phyloP scores from a whole-genome alignment of 768 basidiomycete genomes.

The Hericium coralloides region DNA sequence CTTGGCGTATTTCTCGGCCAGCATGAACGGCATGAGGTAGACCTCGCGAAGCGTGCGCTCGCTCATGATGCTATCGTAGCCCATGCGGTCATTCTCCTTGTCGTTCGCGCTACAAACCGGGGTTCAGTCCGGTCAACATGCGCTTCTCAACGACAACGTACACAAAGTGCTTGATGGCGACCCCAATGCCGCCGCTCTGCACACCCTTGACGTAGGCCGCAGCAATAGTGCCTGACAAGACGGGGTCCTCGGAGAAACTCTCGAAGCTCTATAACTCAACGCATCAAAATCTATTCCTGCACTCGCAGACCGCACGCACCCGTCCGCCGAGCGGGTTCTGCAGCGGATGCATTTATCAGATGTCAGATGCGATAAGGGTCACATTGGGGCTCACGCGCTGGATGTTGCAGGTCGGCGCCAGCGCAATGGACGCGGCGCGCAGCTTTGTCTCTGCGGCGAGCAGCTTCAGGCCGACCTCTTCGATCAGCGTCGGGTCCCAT shows the following conservation, averaged over 20 bases:
- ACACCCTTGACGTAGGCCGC: constrained; percentile 71
- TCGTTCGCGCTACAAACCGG: constrained; percentile 53
- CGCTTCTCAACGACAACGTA: constrained; percentile 19
- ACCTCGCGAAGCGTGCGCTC: constrained; percentile 49
- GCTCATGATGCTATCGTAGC: constrained; percentile 42
- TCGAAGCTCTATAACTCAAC: constrained; percentile 50
- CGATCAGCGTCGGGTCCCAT: constrained; percentile 58
- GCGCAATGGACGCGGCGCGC: constrained; percentile 55
- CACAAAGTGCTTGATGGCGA: constrained; percentile 79
- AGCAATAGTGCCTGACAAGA: constrained; percentile 61
- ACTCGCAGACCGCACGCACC: constrained; percentile 24
- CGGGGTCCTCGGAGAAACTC: constrained; percentile 73
- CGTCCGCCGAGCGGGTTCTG: constrained; percentile 67
- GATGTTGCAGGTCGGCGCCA: constrained; percentile 81
- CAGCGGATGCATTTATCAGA: not conserved
- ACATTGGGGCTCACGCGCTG: constrained; percentile 44
- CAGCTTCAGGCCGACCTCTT: constrained; percentile 51
- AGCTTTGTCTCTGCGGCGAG: constrained; percentile 68
- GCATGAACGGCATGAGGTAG: constrained; percentile 56
- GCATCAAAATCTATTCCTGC: not conserved
- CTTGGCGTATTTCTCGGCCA: constrained; percentile 39
- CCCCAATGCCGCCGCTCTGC: constrained; percentile 67
- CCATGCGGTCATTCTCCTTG: constrained; percentile 71
- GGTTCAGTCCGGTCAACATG: not conserved
- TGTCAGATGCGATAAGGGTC: not conserved